A percentile compares a stretch with the other conserved stretches of the same genome.
Conservation (phyloP, 257 asterid genomes). For the Hygrophila difformis region DNA sequence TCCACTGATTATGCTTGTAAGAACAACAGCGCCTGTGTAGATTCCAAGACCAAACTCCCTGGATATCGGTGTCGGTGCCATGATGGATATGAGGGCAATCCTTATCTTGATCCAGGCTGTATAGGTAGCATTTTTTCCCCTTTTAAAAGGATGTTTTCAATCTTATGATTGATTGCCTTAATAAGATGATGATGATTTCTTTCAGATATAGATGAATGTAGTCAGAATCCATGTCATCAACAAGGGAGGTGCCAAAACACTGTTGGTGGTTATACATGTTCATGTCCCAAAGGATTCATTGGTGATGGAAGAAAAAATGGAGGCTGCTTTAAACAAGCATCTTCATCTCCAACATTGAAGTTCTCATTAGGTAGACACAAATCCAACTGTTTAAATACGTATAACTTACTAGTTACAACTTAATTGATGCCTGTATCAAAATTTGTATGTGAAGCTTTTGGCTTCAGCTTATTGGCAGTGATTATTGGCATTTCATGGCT, state of each 20-base stretch:
- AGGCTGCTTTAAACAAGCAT: constrained; percentile 34
- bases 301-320: constrained; percentile 51
- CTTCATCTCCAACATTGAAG: constrained; percentile 42
- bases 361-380: constrained; percentile 25
- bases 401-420: too few relatives aligned
- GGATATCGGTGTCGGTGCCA: constrained; percentile 61
- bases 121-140: too few relatives aligned
- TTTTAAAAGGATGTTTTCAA: too few relatives aligned
- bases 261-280: constrained; percentile 39
- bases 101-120: constrained; percentile 60
- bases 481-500: constrained; percentile 20
- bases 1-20: constrained; percentile 33
- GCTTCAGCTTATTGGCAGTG: too few relatives aligned
- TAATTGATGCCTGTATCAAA: too few relatives aligned
- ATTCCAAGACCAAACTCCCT: constrained; percentile 26
- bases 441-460: too few relatives aligned
- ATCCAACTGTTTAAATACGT: too few relatives aligned
- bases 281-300: constrained; percentile 43
- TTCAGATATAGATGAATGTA: constrained; percentile 42
- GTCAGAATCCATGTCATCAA: constrained; percentile 22
- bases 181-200: too few relatives aligned
- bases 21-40: constrained; percentile 40
- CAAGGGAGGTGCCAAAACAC: constrained; percentile 25
- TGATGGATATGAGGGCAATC: constrained; percentile 37
- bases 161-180: too few relatives aligned